Percentiles rank a stretch among this genome's conserved stretches.
Evolutionary conservation across 2,329 filamentous ascomycete species (phyloP).

Genomic region (Raffaelea albimanens): DNA sequence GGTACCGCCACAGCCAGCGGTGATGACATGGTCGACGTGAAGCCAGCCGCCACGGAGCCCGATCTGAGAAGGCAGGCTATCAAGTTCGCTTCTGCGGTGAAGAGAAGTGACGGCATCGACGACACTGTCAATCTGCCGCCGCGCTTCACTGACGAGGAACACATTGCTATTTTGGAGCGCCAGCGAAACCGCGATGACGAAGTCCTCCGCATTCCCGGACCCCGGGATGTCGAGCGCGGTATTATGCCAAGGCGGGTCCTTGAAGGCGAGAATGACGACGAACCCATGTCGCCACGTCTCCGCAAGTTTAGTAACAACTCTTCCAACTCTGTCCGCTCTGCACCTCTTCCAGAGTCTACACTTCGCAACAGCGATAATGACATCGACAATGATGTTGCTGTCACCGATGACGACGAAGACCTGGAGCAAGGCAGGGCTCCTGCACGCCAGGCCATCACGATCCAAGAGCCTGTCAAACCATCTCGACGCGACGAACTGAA

Average conservation of each 20-base stretch:
- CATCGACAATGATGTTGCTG: not conserved
- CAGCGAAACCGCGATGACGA: constrained; percentile 67
- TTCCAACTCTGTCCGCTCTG: constrained; percentile 17
- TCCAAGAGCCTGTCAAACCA: constrained; percentile 51
- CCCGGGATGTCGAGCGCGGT: constrained; percentile 80
- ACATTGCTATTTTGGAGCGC: constrained; percentile 80
- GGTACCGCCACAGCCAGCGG: too few relatives aligned
- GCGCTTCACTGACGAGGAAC: constrained; percentile 58
- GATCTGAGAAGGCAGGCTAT: constrained; percentile 37
- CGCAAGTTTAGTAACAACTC: constrained; percentile 16
- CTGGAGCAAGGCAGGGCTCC: not conserved
- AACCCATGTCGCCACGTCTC: constrained; percentile 15
- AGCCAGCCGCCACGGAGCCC: constrained; percentile 11
- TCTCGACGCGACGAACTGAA: constrained; percentile 28
- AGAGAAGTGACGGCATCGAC: constrained; percentile 46
- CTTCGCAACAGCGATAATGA: not conserved
- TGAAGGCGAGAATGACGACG: constrained; percentile 22
- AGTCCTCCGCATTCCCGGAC: constrained; percentile 80
- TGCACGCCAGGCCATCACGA: constrained; percentile 48
- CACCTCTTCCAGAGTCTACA: too few relatives aligned
- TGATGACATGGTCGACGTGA: not conserved
- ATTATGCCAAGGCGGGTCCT: constrained; percentile 52
- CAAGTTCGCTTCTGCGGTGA: constrained; percentile 60
- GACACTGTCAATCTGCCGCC: constrained; percentile 37
- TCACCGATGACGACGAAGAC: not conserved